Base-by-base conservation (phyloP, 495 filamentous ascomycete genomes). In the Penicillium chermesinum region DNA sequence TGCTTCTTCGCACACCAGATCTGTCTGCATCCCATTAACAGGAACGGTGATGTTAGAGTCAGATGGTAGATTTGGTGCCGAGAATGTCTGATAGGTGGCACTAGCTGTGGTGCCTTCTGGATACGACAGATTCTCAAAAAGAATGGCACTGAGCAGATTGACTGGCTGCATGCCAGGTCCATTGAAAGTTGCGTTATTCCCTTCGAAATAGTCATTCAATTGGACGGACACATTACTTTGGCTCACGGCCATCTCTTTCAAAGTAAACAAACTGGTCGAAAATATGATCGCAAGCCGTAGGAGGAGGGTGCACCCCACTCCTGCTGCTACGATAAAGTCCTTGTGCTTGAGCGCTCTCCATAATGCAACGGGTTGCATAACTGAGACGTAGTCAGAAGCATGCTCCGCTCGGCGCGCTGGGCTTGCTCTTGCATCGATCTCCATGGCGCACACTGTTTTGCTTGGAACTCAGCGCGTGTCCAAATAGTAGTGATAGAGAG, bases 381-480 rank as follows among this genome's bases (percentile, higher is more conserved):
- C 46, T 8, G 52, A 54, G 1, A 47, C 36, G 14, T 54, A 54
- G 17, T 54, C 52, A 57, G 38, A 1, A 52, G 21, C 9, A 57
- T 38, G 4, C 48, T 57, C 17, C 53, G 44, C 2, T 33, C 49
- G 13, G 49, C 34, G 9, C 25, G 25, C 19, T 52, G 48, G 0
- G 49, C 48, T 5, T 18, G 32, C 7, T 61, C 44, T 13, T 50
- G 49, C 47, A 54, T 43, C 3, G 52, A 30, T 21, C 56, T 42
- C 66, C 64, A 70, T n/a, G 65, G 64, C 5, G 57, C 54, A 18
- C 52, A n/a, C n/a, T n/a, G n/a, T n/a, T n/a, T n/a, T n/a, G n/a
- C n/a, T n/a, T n/a, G n/a, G n/a, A n/a, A n/a, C n/a, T n/a, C n/a
- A n/a, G n/a, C n/a, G n/a, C n/a, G n/a, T n/a, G n/a, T n/a, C n/a